phyloP scores from a whole-genome alignment of 2,329 filamentous ascomycete genomes.

The Cercospora brassicicola region DNA sequence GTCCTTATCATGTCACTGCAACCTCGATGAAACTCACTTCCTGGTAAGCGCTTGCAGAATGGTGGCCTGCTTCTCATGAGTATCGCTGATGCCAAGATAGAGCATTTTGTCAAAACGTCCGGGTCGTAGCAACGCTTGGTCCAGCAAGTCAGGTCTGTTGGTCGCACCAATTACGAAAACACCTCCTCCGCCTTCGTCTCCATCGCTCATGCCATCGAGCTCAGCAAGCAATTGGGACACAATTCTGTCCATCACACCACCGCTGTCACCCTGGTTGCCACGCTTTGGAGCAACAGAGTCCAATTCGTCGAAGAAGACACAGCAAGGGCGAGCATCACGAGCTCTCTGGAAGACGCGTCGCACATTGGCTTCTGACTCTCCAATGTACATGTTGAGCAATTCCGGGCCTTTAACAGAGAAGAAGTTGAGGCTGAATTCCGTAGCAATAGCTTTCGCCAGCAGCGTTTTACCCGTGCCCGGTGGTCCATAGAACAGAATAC shows the following conservation, averaged over 20 bases:
- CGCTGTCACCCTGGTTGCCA: slow-evolving; percentile 94
- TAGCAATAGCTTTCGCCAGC: slow-evolving; percentile 89
- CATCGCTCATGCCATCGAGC: slow-evolving; percentile 95
- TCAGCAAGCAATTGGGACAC: slow-evolving; percentile 93
- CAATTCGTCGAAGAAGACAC: slow-evolving; percentile 91
- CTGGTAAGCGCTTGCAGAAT: slow-evolving; percentile 92
- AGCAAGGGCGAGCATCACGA: slow-evolving; percentile 79
- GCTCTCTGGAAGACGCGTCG: slow-evolving; percentile 85
- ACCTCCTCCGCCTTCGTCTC: slow-evolving; percentile 74
- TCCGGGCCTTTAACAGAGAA: slow-evolving; percentile 92
- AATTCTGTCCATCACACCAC: slow-evolving; percentile 97
- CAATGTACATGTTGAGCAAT: slow-evolving; percentile 93
- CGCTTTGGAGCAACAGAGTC: slow-evolving; percentile 94
- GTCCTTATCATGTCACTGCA: background rate
- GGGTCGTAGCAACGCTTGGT: slow-evolving; percentile 83
- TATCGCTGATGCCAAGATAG: slow-evolving; percentile 93
- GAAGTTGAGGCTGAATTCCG: slow-evolving; percentile 91
- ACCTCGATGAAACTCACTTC: slow-evolving; percentile 64
- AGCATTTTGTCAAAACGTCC: slow-evolving; percentile 98
- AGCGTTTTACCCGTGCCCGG: slow-evolving; percentile 90
- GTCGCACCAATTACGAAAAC: slow-evolving; percentile 97
- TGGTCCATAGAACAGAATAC: slow-evolving; percentile 88
- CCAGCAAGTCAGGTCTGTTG: slow-evolving; percentile 88
- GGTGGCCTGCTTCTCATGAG: slow-evolving; percentile 91
- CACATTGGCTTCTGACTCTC: slow-evolving; percentile 89